phyloP scores from a whole-genome alignment of 176 grass and related monocot genomes.

The Pontederia crassipes region DNA sequence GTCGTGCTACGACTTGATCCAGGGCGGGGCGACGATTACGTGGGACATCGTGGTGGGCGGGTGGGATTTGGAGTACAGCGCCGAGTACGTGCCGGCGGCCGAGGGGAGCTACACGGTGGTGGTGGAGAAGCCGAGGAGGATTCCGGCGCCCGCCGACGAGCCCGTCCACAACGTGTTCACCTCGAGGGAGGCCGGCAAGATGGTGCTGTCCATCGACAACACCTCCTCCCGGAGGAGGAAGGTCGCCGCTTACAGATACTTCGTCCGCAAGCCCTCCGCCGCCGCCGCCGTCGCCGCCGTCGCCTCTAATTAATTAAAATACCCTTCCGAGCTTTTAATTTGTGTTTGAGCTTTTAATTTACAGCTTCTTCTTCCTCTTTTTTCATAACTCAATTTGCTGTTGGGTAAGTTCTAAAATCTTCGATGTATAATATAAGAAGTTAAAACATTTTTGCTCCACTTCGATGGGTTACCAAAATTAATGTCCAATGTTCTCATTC shows the following conservation, averaged over 20 bases:
- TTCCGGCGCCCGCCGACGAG: constrained; percentile 45
- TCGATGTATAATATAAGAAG: too few relatives aligned
- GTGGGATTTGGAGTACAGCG: constrained; percentile 88
- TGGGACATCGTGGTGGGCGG: constrained; percentile 83
- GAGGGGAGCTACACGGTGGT: constrained; percentile 67
- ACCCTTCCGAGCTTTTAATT: too few relatives aligned
- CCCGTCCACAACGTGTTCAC: constrained; percentile 71
- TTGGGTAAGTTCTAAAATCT: too few relatives aligned
- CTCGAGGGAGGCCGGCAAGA: constrained; percentile 65
- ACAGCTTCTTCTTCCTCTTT: too few relatives aligned
- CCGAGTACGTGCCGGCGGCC: constrained; percentile 61
- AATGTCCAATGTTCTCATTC: too few relatives aligned
- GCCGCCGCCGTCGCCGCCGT: too few relatives aligned
- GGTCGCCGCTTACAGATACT: constrained; percentile 80
- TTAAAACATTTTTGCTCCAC: too few relatives aligned
- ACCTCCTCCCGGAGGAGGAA: constrained; percentile 63
- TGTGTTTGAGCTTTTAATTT: too few relatives aligned
- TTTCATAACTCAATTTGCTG: too few relatives aligned
- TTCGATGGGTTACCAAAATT: too few relatives aligned
- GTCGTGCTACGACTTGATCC: neutral
- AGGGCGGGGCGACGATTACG: constrained; percentile 71
- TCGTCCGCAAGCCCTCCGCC: constrained; percentile 60
- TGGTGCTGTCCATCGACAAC: constrained; percentile 87
- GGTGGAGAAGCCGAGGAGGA: constrained; percentile 59
- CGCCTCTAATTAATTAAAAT: too few relatives aligned